Evolutionary conservation across 208 protist genomes (phyloP).

Genomic region (Leishmania tropica): DNA sequence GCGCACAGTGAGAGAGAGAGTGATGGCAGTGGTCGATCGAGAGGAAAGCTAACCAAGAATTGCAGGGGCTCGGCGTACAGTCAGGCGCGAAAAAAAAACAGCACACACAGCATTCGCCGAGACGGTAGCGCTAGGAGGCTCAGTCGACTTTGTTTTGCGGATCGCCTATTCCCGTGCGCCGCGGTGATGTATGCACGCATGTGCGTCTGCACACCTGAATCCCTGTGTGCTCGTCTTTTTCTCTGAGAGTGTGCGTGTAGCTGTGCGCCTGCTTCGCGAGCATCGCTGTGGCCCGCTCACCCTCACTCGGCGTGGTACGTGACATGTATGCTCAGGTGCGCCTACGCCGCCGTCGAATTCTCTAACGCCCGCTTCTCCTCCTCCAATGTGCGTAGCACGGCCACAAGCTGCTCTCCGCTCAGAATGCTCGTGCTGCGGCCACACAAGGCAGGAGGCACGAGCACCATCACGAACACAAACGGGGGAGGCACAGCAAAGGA

Average conservation of each 20-base stretch:
- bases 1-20: background rate
- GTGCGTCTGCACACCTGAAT: background rate
- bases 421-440: conserved; percentile 41
- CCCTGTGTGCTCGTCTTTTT: background rate
- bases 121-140: background rate
- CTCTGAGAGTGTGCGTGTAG: background rate
- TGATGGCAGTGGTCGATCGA: background rate
- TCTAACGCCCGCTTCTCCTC: conserved; percentile 12
- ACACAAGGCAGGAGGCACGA: conserved; percentile 38
- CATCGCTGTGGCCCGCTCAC: background rate
- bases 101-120: background rate
- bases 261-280: background rate
- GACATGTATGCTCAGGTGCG: background rate
- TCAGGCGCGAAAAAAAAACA: background rate
- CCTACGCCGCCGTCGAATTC: background rate
- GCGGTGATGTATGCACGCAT: background rate
- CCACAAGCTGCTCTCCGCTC: conserved; percentile 24
- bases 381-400: conserved; percentile 37
- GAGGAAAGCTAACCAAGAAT: background rate
- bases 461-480: conserved; percentile 55
- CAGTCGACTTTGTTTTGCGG: background rate
- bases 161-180: background rate
- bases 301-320: background rate
- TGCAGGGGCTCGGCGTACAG: background rate
- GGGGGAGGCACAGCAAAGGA: conserved; percentile 33